Evolutionary conservation across 2,329 filamentous ascomycete genomes (phyloP).

Genomic region (Drechslerella dactyloides): DNA sequence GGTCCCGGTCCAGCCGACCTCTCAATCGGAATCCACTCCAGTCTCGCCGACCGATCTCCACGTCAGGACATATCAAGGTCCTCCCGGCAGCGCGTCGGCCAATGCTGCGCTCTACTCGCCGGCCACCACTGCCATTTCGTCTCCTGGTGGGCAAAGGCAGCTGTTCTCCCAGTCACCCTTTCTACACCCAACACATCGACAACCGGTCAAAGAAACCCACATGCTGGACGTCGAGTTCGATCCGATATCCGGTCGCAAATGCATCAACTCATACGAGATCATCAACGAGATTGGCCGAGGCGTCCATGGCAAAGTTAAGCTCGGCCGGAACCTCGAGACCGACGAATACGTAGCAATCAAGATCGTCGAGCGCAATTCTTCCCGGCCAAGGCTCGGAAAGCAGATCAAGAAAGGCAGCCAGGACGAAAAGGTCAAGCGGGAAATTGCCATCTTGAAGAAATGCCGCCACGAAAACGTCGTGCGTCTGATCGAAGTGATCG

Average conservation of each 20-base stretch:
- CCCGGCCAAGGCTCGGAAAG: constrained; percentile 85
- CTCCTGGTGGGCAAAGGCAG: constrained; percentile 38
- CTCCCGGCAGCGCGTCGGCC: constrained; percentile 14
- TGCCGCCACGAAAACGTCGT: constrained; percentile 97
- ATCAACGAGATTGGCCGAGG: constrained; percentile 94
- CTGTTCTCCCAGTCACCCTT: constrained; percentile 48
- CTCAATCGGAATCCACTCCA: constrained; percentile 45
- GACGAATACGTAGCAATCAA: constrained; percentile 91
- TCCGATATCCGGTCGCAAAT: constrained; percentile 84
- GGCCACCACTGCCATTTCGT: constrained; percentile 47
- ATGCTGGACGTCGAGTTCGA: constrained; percentile 75
- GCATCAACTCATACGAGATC: constrained; percentile 97
- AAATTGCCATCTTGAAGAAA: constrained; percentile 98
- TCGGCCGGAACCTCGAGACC: constrained; percentile 79
- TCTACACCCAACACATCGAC: constrained; percentile 54
- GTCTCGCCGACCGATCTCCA: constrained; percentile 43
- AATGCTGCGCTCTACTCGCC: constrained; percentile 45
- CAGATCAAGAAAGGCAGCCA: constrained; percentile 62
- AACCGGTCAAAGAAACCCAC: constrained; percentile 54
- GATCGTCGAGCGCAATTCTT: constrained; percentile 87
- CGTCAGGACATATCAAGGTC: constrained; percentile 45
- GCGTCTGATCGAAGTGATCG: constrained; percentile 92
- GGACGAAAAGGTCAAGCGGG: constrained; percentile 80
- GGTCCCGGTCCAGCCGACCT: constrained; percentile 45
- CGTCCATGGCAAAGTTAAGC: constrained; percentile 96